phyloP scores from a whole-genome alignment of 106 monocot species.

The Dendrobium chrysotoxum region DNA sequence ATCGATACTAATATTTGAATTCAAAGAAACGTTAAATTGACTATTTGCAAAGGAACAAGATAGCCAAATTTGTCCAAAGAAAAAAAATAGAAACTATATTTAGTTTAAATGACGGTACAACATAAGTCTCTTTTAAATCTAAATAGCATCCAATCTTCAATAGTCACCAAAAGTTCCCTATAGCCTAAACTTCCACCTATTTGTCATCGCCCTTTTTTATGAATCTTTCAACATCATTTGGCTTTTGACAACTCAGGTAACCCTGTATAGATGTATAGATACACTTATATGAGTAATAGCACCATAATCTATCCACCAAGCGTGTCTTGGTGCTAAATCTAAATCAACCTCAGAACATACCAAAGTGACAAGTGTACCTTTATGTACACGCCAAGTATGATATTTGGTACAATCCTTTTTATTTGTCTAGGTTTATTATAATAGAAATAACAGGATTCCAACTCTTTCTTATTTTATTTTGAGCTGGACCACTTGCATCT shows the following conservation, averaged over 20 bases:
- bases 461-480: not conserved
- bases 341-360: not conserved
- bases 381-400: not conserved
- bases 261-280: not conserved
- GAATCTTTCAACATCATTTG: too few species aligned
- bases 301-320: not conserved
- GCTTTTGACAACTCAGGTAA: not conserved
- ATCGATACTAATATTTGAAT: too few species aligned
- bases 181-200: too few species aligned
- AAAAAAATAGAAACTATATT: too few species aligned
- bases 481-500: not conserved
- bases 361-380: not conserved
- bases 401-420: conserved; percentile 4
- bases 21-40: too few species aligned
- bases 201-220: too few species aligned
- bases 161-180: too few species aligned
- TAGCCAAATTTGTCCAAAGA: too few species aligned
- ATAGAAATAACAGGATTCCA: not conserved
- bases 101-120: too few species aligned
- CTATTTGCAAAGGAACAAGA: too few species aligned
- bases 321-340: not conserved
- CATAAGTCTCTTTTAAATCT: too few species aligned
- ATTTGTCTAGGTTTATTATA: not conserved
- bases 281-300: not conserved
- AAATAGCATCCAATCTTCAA: too few species aligned